Conservation (phyloP, 495 filamentous ascomycete genomes). For the Penicillium psychrofluorescens region DNA sequence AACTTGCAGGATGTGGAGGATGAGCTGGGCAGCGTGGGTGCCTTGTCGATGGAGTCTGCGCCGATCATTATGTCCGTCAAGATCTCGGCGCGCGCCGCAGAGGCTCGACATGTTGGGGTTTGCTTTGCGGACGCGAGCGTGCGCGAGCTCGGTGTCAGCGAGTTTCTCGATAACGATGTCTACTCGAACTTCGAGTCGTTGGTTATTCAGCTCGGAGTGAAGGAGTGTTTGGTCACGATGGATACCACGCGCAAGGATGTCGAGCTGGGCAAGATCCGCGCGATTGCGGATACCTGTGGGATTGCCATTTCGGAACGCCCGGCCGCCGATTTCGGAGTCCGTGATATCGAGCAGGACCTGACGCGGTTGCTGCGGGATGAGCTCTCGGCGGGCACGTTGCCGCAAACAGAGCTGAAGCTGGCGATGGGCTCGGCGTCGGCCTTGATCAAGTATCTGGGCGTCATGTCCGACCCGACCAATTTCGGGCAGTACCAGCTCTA, state of each 20-base stretch:
- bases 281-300: slow-evolving; percentile 86
- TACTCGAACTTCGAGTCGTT: slow-evolving; percentile 98
- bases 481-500: slow-evolving; percentile 96
- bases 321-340: slow-evolving; percentile 70
- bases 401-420: slow-evolving; percentile 86
- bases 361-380: slow-evolving; percentile 82
- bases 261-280: slow-evolving; percentile 78
- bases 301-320: slow-evolving; percentile 79
- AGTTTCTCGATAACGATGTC: slow-evolving; percentile 96
- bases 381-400: slow-evolving; percentile 63
- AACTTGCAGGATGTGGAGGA: slow-evolving; percentile 98
- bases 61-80: slow-evolving; percentile 94
- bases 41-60: slow-evolving; percentile 66
- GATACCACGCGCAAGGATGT: slow-evolving; percentile 77
- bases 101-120: slow-evolving; percentile 82
- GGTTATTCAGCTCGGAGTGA: slow-evolving; percentile 91
- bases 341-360: slow-evolving; percentile 95
- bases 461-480: slow-evolving; percentile 84
- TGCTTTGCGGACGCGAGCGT: slow-evolving; percentile 98
- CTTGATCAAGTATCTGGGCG: slow-evolving; percentile 90
- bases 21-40: slow-evolving; percentile 64
- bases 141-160: slow-evolving; percentile 89
- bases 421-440: slow-evolving; percentile 95
- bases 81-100: slow-evolving; percentile 75
- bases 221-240: slow-evolving; percentile 77